Percentiles rank a stretch among this genome's conserved stretches.
These are phyloP conservation scores for Globisporangium radiosum DNA, from an alignment of 352 stramenopile genomes.

Conservation along the genomic window DNA sequence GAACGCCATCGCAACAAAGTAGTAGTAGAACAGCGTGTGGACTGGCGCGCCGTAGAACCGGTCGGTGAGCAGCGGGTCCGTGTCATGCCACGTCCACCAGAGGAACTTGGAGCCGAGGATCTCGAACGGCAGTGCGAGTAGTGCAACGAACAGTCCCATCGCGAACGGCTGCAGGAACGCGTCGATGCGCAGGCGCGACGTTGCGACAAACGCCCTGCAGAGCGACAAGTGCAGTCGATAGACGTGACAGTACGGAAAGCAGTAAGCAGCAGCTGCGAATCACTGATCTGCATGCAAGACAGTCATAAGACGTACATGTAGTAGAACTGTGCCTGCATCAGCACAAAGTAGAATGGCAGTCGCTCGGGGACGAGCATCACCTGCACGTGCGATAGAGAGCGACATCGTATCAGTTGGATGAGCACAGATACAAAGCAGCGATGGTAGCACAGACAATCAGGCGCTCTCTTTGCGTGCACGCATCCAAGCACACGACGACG, in stretches of 20 bases:
- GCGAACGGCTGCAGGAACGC: conserved; percentile 64
- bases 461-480: no score
- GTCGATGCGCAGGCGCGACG: conserved; percentile 62
- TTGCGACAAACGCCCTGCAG: conserved; percentile 63
- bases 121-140: conserved; percentile 65
- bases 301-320: conserved; percentile 44
- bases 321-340: conserved; percentile 70
- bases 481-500: neutral
- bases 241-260: no score
- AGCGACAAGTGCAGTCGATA: neutral
- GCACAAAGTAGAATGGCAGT: conserved; percentile 53
- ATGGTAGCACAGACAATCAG: neutral
- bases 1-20: conserved; percentile 54
- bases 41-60: conserved; percentile 61
- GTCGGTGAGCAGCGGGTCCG: conserved; percentile 51
- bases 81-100: conserved; percentile 85
- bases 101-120: conserved; percentile 75
- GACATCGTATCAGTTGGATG: no score
- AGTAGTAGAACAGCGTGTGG: conserved; percentile 62
- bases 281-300: no score
- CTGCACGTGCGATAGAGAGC: conserved; percentile 7
- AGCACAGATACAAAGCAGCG: neutral
- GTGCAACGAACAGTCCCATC: conserved; percentile 48
- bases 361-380: conserved; percentile 49
- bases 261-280: no score